phyloP scores from a whole-genome alignment of 2,329 filamentous ascomycete species.

The Didymella keratinophila region DNA sequence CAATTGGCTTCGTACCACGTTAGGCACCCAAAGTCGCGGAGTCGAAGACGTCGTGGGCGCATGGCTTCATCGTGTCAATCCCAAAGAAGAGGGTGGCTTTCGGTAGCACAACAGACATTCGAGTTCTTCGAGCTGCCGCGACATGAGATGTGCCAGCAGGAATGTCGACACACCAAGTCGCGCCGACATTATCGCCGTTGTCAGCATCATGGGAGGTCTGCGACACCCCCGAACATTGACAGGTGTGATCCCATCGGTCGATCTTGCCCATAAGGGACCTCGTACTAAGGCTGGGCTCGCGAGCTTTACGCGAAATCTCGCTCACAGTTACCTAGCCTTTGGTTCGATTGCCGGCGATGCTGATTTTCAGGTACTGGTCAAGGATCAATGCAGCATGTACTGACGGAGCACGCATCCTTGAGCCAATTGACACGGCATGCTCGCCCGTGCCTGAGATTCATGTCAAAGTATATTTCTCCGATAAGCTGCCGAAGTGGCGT shows the following conservation, averaged over 20 bases:
- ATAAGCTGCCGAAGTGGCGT: conserved; percentile 20
- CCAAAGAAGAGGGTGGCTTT: neutral
- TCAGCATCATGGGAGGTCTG: neutral
- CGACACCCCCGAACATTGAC: neutral
- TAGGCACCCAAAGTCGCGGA: conserved; percentile 4
- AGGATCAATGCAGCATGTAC: conserved; percentile 1
- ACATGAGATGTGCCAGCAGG: neutral
- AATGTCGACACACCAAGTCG: neutral
- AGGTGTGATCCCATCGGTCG: neutral
- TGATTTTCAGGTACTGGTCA: neutral
- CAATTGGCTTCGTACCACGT: neutral
- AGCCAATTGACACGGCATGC: neutral
- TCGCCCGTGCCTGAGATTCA: neutral
- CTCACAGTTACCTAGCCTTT: neutral
- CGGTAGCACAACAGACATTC: neutral
- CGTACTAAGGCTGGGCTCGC: neutral
- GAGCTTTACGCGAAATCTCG: neutral
- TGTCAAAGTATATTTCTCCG: neutral
- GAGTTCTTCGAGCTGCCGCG: neutral
- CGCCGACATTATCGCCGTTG: conserved; percentile 5
- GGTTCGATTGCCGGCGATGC: neutral
- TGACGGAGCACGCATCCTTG: neutral
- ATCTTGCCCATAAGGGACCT: neutral
- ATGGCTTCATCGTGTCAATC: neutral
- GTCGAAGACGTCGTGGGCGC: neutral